phyloP scores from a whole-genome alignment of 169 alveolate genomes.

The Babesia bovis region DNA sequence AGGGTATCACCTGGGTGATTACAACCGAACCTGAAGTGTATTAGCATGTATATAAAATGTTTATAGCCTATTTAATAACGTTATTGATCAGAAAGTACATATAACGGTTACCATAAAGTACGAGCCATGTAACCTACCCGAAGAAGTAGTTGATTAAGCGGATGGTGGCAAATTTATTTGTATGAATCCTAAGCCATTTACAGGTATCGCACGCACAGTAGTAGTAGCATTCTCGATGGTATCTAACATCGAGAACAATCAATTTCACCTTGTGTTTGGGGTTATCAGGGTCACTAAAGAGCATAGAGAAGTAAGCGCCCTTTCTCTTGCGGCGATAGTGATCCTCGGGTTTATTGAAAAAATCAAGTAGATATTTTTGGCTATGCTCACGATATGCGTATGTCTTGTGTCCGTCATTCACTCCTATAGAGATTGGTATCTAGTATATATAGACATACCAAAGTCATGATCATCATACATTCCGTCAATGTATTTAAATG shows the following conservation, averaged over 20 bases:
- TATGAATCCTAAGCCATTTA: constrained; percentile 11
- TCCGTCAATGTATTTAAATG: constrained; percentile 73
- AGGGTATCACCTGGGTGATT: constrained; percentile 81
- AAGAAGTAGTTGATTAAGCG: constrained; percentile 60
- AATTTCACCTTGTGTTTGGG: constrained; percentile 76
- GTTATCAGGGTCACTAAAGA: constrained; percentile 73
- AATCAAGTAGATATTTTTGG: constrained; percentile 70
- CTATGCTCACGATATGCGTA: constrained; percentile 68
- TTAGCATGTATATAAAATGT: neutral
- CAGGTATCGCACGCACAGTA: constrained; percentile 66
- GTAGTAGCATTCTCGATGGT: constrained; percentile 75
- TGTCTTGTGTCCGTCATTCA: constrained; percentile 77
- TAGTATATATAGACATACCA: constrained; percentile 51
- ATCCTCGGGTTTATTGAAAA: constrained; percentile 74
- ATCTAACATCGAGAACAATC: constrained; percentile 78
- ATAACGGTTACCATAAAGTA: neutral
- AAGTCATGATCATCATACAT: constrained; percentile 86
- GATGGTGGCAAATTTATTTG: constrained; percentile 13
- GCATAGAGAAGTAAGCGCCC: constrained; percentile 80
- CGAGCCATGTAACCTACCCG: constrained; percentile 50
- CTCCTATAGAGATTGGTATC: constrained; percentile 17
- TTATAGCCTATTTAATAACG: neutral
- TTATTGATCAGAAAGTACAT: no score
- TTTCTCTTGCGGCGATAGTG: constrained; percentile 78
- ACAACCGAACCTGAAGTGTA: constrained; percentile 52